Base-by-base conservation (phyloP, 2,329 filamentous ascomycete species). In the Clarireedia hainanense region DNA sequence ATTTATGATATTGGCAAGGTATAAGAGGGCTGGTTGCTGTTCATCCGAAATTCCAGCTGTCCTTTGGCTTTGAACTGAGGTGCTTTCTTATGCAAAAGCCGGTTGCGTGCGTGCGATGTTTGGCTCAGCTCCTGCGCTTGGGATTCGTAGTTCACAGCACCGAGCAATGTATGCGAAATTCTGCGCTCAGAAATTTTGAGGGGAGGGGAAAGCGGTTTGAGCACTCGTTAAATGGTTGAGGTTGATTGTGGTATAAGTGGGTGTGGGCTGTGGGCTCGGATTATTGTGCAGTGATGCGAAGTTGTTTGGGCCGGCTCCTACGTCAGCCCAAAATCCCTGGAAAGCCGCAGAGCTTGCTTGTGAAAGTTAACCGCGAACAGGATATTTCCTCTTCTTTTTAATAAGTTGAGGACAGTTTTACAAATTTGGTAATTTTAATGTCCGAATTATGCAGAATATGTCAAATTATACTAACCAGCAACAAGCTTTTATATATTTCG, bases 241-340 rank as follows among this genome's bases (percentile, higher is more conserved):
- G 23, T 47, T 30, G 45, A 47, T 23, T 39, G 34, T 40, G n/a
- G 10, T 45, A 27, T 34, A 49, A 49, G 34, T 54, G 43, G 39
- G 26, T 24, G 43, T 34, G 14, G 12, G 10, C 36, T 24, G 23
- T 34, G 14, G 12, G 10, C 36, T 54, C 48, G 15, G 14, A 40
- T 6, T 43, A 42, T 49, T 24, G 27, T 30, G 27, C 27, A 14
- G 43, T 47, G 51, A 53, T 47, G 43, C 23, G 23, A 47, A 48
- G 42, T 47, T 53, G 40, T 52, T 30, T 30, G 27, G 27, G 27
- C 27, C 9, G 1, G 27, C 42, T 53, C 30, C 51, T 54, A 54
- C 51, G 43, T 54, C 51, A 54, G 51, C 51, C 24, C 20, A 49
- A 46, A 53, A 47, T 47, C 50, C 42, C 50, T 53, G 50, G 27